Conservation (phyloP, 2,329 filamentous ascomycete species). For the Colletotrichum tamarilloi region DNA sequence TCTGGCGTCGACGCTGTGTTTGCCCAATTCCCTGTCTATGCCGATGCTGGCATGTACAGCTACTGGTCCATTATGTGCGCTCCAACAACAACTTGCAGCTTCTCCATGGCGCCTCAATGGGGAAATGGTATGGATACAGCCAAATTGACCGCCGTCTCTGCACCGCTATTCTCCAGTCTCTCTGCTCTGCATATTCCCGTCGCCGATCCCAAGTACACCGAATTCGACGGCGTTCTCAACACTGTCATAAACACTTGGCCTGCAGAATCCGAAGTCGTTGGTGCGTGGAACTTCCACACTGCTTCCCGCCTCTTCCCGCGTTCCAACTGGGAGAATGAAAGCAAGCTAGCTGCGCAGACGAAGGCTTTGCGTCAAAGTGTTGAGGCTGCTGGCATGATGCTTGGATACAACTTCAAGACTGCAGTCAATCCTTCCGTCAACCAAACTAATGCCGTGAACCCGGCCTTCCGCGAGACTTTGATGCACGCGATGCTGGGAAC, state of each 20-base stretch:
- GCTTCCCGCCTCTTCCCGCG: conserved; percentile 38
- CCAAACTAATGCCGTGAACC: conserved; percentile 48
- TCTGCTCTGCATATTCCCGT: conserved; percentile 39
- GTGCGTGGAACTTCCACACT: conserved; percentile 18
- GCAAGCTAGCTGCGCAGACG: conserved; percentile 34
- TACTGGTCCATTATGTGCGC: conserved; percentile 44
- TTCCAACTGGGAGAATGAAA: conserved; percentile 40
- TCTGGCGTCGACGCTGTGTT: conserved; percentile 43
- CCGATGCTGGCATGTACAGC: conserved; percentile 48
- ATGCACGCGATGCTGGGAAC: conserved; percentile 46
- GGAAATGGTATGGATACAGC: conserved; percentile 40
- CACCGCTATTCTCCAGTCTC: conserved; percentile 44
- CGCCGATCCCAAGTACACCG: conserved; percentile 43
- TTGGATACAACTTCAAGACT: conserved; percentile 37
- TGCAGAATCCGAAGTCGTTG: conserved; percentile 36
- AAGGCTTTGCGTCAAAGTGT: conserved; percentile 38
- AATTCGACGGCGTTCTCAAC: conserved; percentile 40
- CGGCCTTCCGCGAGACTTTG: conserved; percentile 53
- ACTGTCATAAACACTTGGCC: conserved; percentile 40
- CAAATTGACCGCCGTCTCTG: conserved; percentile 48
- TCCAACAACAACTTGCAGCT: conserved; percentile 42
- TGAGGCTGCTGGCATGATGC: conserved; percentile 18
- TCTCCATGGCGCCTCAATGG: conserved; percentile 36
- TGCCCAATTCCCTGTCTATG: conserved; percentile 46
- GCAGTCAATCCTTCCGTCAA: conserved; percentile 42